Evolutionary conservation across 192 early-diverging fungal species (phyloP), one percentile per base, ranked within the genome.

Genomic region (Phycomyces nitens): DNA sequence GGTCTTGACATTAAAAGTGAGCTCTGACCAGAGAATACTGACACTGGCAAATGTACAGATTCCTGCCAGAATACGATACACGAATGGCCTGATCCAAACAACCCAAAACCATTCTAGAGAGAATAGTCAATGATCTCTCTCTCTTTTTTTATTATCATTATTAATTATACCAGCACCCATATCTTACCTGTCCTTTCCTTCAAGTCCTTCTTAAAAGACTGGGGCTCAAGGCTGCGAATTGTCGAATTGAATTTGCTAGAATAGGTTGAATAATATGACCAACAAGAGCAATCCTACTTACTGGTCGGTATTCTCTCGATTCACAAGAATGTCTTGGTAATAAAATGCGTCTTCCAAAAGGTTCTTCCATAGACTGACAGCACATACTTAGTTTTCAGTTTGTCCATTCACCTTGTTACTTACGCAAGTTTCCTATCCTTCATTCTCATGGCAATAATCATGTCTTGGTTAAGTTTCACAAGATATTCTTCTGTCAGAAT

Each of bases 21-120:
- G 80, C 74, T 98, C 96, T 3, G 94, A 96, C 96, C 96, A 98
- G 26, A 98, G 75, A 29, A 98, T 79, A 23, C 83, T 73, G 1
- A 84, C 58, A 23, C 93, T 92, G 27, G 89, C 66, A 20, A 82
- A 15, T 0, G 84, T 79, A 51, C 80, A 88, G 0, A 88, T 52
- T 9, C 90, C 72, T 6, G 89, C 72, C 22, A 91, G 60, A 0
- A 64, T 58, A 11, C 86, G 86, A 59, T 83, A 81, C 5, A 83
- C 56, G 15, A 84, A 53, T 6, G 93, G 92, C 12, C 86, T 81
- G n/a, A 94, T 50, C 53, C 73, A 80, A 40, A 94, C 67, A 70
- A 89, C 88, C 92, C 92, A 98, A 75, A 84, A 85, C 94, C 94
- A 98, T 51, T 85, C 86, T 64, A 77, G 65, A 5, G 76, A 65